A percentile compares a stretch with the other conserved stretches of the same genome.
phyloP scores from a whole-genome alignment of 352 stramenopile species.

The Thraustochytrium sp. region DNA sequence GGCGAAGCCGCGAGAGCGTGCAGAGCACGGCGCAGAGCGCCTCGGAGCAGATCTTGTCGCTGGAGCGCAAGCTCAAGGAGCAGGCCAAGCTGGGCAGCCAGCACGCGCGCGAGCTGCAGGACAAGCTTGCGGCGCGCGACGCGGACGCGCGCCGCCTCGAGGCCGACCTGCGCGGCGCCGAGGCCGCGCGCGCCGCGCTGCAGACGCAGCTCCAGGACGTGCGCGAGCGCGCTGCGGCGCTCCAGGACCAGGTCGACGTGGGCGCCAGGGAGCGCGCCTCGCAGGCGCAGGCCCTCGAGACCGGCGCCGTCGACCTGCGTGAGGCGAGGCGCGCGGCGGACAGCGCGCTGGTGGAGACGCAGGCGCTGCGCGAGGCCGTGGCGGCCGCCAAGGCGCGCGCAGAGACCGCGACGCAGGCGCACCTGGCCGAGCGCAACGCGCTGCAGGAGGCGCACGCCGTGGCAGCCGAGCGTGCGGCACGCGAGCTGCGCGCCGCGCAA shows the following conservation, averaged over 20 bases:
- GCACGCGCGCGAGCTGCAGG: constrained; percentile 5
- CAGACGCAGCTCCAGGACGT: neutral
- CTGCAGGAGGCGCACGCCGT: neutral
- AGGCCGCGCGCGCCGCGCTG: neutral
- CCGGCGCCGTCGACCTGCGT: neutral
- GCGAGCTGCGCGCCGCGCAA: neutral
- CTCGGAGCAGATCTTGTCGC: neutral
- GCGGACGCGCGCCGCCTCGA: neutral
- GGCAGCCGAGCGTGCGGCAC: neutral
- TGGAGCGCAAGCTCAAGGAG: constrained; percentile 45
- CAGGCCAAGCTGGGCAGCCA: neutral
- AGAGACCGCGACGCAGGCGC: neutral
- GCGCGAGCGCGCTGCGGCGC: neutral
- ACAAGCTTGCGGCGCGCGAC: neutral
- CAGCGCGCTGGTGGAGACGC: neutral
- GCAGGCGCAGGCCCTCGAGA: neutral
- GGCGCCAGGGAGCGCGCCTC: neutral
- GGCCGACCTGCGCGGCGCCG: neutral
- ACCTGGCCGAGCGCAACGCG: neutral
- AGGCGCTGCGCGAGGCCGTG: neutral
- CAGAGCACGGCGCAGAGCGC: neutral
- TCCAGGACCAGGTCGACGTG: neutral
- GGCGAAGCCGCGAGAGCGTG: neutral
- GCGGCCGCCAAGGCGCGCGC: neutral
- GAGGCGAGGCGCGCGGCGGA: neutral